These are phyloP conservation scores for Zygoascus biomembranicola DNA, from an alignment of 805 yeast genomes.

Conservation along the genomic window DNA sequence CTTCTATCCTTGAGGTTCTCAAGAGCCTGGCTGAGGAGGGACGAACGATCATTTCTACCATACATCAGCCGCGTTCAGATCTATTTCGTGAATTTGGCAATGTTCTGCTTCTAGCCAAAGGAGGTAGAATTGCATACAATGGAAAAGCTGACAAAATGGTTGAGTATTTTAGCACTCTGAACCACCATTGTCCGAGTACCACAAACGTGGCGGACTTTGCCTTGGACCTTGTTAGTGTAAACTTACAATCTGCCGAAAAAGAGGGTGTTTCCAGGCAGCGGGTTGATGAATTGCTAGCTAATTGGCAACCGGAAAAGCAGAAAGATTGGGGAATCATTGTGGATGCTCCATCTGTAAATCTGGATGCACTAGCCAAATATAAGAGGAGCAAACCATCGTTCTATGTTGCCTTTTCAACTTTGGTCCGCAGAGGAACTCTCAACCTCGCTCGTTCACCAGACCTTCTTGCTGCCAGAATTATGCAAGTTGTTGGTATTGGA, in stretches of 20 bases:
- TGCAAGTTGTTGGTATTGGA: conserved; percentile 58
- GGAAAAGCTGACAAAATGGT: conserved; percentile 44
- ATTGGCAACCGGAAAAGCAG: conserved; percentile 29
- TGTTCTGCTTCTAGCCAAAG: conserved; percentile 62
- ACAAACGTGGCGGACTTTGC: conserved; percentile 69
- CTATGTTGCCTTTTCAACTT: conserved; percentile 28
- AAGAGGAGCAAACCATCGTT: conserved; percentile 25
- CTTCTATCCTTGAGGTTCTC: conserved; percentile 54
- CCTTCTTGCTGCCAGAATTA: conserved; percentile 52
- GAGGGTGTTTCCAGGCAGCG: conserved; percentile 36
- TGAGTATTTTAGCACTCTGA: conserved; percentile 40
- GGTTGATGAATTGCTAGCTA: conserved; percentile 32
- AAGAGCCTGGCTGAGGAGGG: conserved; percentile 46
- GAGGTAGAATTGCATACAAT: conserved; percentile 62
- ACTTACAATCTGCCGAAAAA: conserved; percentile 35
- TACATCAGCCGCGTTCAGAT: conserved; percentile 76
- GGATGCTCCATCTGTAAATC: neutral
- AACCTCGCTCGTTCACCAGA: conserved; percentile 47
- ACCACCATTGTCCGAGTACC: conserved; percentile 49
- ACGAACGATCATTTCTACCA: conserved; percentile 64
- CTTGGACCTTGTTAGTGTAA: conserved; percentile 60
- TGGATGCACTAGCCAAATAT: neutral
- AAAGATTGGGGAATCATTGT: neutral
- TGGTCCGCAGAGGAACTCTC: conserved; percentile 33
- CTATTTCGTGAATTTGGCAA: conserved; percentile 60